phyloP scores from a whole-genome alignment of 1,284 basidiomycete genomes.

The Sanghuangporus weigelae region DNA sequence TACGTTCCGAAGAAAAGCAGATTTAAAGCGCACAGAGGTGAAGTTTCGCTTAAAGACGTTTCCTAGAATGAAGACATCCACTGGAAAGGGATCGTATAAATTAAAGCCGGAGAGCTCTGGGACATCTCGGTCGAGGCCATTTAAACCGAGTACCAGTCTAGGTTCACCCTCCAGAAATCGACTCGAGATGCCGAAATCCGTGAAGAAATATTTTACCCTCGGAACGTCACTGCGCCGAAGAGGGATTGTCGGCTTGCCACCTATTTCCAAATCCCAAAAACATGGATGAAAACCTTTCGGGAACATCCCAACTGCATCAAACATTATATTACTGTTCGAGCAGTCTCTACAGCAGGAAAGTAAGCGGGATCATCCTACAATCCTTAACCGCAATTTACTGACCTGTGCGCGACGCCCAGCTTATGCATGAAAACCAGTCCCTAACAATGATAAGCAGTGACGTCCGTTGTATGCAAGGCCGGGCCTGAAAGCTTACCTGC shows the following conservation, averaged over 20 bases:
- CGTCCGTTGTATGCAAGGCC: background rate
- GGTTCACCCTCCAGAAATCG: constrained; percentile 4
- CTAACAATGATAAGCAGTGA: background rate
- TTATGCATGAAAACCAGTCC: constrained; percentile 7
- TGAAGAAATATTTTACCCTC: constrained; percentile 25
- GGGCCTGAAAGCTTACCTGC: background rate
- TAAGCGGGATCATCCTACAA: background rate
- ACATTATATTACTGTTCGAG: constrained; percentile 25
- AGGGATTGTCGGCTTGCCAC: background rate
- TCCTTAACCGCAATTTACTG: background rate
- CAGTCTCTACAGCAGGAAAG: constrained; percentile 23
- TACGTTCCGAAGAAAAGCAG: background rate
- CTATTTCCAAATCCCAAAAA: background rate
- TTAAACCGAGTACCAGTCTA: background rate
- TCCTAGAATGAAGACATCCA: constrained; percentile 9
- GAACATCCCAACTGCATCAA: constrained; percentile 26
- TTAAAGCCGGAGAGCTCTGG: background rate
- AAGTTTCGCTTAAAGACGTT: background rate
- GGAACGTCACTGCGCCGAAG: constrained; percentile 9
- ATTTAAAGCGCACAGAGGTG: background rate
- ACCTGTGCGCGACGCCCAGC: constrained; percentile 7
- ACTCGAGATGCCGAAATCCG: constrained; percentile 27
- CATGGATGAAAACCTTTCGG: constrained; percentile 26
- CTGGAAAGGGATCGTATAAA: constrained; percentile 1
- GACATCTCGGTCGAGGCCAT: background rate